These are phyloP conservation scores for Metschnikowia cerradonensis DNA, from an alignment of 805 yeast genomes.

Conservation along the genomic window DNA sequence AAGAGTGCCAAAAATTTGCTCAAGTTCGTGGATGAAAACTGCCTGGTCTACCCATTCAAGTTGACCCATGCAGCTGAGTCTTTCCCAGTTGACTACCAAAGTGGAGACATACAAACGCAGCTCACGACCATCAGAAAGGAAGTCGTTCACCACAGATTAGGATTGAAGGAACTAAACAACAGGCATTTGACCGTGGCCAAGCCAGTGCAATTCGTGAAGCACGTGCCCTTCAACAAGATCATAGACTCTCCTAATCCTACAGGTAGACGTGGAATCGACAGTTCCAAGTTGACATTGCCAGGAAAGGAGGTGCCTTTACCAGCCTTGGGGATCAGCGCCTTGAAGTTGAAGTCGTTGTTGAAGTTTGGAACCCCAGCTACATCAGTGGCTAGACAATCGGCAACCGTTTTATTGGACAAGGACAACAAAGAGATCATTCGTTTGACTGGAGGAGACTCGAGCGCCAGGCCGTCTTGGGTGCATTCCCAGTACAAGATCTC, in stretches of 20 bases:
- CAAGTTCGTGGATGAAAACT: slow-evolving; percentile 62
- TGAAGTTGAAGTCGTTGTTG: slow-evolving; percentile 60
- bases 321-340: slow-evolving; percentile 63
- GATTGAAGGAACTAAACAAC: slow-evolving; percentile 74
- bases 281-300: slow-evolving; percentile 60
- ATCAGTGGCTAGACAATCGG: slow-evolving; percentile 71
- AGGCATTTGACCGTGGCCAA: slow-evolving; percentile 72
- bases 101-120: slow-evolving; percentile 35
- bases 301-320: slow-evolving; percentile 78
- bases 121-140: slow-evolving; percentile 47
- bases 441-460: slow-evolving; percentile 72
- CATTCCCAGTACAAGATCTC: slow-evolving; percentile 71
- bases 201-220: slow-evolving; percentile 69
- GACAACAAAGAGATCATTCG: slow-evolving; percentile 60
- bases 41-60: slow-evolving; percentile 91
- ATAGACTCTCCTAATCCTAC: slow-evolving; percentile 62
- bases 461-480: slow-evolving; percentile 78
- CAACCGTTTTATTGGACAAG: slow-evolving; percentile 61
- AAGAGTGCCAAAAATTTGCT: slow-evolving; percentile 69
- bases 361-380: slow-evolving; percentile 45
- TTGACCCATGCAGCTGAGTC: slow-evolving; percentile 61
- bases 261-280: slow-evolving; percentile 64
- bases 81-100: slow-evolving; percentile 51
- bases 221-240: slow-evolving; percentile 65
- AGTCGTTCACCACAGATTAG: slow-evolving; percentile 62